These are phyloP conservation scores for Fusarium temperatum DNA, from an alignment of 2,329 filamentous ascomycete species.

Conservation along the genomic window DNA sequence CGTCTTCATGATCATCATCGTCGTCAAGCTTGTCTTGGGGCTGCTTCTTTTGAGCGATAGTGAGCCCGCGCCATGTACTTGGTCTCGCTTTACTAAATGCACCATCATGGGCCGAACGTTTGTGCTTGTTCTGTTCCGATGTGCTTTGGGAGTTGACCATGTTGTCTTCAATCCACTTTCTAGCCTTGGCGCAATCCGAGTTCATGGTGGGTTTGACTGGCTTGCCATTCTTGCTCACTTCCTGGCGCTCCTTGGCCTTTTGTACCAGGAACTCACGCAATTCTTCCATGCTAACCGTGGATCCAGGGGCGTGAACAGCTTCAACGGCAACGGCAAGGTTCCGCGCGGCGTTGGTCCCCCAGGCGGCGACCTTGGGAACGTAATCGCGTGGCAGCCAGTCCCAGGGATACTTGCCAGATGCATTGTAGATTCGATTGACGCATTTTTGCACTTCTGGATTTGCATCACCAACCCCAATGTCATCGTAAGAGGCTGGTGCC, in stretches of 20 bases:
- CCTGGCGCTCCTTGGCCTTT: too few species aligned
- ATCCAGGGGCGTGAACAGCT: background rate
- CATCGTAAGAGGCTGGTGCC: background rate
- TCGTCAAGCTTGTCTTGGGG: background rate
- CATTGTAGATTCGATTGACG: background rate
- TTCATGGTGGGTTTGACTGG: background rate
- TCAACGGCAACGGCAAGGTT: background rate
- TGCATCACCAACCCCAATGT: background rate
- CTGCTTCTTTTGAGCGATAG: background rate
- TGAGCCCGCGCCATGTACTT: background rate
- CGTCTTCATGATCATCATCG: background rate
- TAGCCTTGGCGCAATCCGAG: background rate
- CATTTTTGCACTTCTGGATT: background rate
- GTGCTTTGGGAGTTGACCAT: background rate
- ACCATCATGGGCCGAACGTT: accelerated
- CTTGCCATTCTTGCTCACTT: background rate
- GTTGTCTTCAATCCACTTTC: background rate
- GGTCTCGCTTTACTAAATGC: background rate
- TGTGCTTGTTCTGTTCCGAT: background rate
- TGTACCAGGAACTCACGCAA: background rate
- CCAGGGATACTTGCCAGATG: background rate
- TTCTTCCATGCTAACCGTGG: background rate
- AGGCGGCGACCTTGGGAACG: background rate
- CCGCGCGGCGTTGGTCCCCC: background rate
- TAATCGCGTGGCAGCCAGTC: conserved; percentile 1